Evolutionary conservation across 176 grass and related monocot genomes (phyloP).

Genomic region (Cocos nucifera): DNA sequence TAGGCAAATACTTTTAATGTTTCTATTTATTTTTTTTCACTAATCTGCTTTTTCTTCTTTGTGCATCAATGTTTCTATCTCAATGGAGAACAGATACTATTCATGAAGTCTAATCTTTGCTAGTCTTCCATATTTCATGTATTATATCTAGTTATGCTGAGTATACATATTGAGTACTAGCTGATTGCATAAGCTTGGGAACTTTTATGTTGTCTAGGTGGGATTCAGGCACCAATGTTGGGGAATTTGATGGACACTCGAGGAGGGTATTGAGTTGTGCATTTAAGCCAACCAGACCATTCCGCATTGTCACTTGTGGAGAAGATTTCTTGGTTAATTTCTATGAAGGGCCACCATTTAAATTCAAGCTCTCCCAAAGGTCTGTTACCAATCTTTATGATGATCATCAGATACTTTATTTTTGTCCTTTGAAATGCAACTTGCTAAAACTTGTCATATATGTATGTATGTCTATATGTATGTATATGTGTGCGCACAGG

Average conservation of each 20-base stretch:
- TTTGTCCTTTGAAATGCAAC: neutral
- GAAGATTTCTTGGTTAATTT: conserved; percentile 97
- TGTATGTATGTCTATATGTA: too few relatives aligned
- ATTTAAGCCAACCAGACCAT: conserved; percentile 89
- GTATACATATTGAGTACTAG: too few relatives aligned
- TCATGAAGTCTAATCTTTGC: too few relatives aligned
- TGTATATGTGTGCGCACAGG: too few relatives aligned
- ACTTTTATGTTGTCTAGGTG: conserved; percentile 44
- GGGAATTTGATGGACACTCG: conserved; percentile 94
- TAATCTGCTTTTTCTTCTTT: too few relatives aligned
- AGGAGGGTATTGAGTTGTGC: conserved; percentile 91
- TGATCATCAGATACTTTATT: neutral
- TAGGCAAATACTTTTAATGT: too few relatives aligned
- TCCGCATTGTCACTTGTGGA: conserved; percentile 82
- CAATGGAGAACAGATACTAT: too few relatives aligned
- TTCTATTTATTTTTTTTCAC: too few relatives aligned
- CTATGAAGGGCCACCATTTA: conserved; percentile 92
- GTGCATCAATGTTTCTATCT: too few relatives aligned
- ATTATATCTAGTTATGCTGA: too few relatives aligned
- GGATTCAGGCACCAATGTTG: conserved; percentile 91
- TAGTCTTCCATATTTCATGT: too few relatives aligned
- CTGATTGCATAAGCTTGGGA: neutral
- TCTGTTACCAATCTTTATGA: conserved; percentile 3
- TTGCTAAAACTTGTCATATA: too few relatives aligned
- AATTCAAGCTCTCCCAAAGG: conserved; percentile 93